phyloP scores from a whole-genome alignment of 345 rosid genomes.

The Murraya paniculata region DNA sequence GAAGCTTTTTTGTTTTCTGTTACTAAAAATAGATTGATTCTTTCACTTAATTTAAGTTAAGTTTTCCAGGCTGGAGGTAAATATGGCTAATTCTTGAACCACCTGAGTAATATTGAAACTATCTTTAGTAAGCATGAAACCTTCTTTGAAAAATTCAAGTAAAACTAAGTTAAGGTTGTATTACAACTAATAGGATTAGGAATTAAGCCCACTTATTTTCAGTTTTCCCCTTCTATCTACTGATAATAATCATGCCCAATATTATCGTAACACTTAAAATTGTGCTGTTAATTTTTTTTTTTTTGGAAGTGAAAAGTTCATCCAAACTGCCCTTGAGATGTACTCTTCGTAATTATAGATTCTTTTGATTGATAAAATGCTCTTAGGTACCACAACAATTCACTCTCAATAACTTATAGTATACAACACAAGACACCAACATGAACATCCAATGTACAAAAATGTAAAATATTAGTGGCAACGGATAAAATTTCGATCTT shows the following conservation, averaged over 20 bases:
- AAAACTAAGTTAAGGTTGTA: neutral
- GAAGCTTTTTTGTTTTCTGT: neutral
- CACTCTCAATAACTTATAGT: neutral
- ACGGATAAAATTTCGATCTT: neutral
- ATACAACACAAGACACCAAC: constrained; percentile 11
- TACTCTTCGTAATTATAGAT: neutral
- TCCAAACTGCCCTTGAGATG: neutral
- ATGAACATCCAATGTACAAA: constrained; percentile 31
- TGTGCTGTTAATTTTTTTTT: no score
- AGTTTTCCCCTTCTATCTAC: neutral
- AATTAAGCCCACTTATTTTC: neutral
- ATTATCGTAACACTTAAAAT: no score
- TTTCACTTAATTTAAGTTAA: constrained; percentile 3
- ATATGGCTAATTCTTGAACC: constrained; percentile 6
- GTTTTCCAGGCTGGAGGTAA: neutral
- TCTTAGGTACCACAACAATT: neutral
- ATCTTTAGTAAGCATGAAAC: neutral
- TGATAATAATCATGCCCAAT: neutral
- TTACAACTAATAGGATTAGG: neutral
- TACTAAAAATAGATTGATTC: constrained; percentile 1
- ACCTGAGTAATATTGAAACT: neutral
- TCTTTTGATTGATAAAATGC: neutral
- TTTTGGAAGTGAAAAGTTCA: neutral
- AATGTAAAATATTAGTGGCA: neutral
- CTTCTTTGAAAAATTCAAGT: neutral